Evolutionary conservation across 768 basidiomycete genomes (phyloP).

Genomic region (Daedalea quercina): DNA sequence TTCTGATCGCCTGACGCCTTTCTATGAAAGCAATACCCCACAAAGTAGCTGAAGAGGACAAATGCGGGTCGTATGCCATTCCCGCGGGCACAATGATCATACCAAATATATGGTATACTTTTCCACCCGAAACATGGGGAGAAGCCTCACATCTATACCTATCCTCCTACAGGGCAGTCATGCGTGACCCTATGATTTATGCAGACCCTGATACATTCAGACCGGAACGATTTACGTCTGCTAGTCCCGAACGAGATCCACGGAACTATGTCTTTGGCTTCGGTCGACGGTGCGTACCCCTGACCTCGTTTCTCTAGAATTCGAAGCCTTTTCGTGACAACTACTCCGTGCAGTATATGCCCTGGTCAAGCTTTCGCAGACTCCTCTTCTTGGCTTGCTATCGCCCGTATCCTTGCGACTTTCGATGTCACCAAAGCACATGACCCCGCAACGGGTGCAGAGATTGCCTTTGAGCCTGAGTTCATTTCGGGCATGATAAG

Average conservation of each 20-base stretch:
- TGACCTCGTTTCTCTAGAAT: too few species aligned
- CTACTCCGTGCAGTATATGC: conserved; percentile 5
- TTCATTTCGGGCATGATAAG: too few species aligned
- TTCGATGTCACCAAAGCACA: conserved; percentile 13
- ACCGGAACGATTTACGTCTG: too few species aligned
- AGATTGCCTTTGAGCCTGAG: neutral
- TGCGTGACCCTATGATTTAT: too few species aligned
- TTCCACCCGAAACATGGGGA: too few species aligned
- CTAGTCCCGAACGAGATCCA: neutral
- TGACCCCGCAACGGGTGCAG: conserved; percentile 8
- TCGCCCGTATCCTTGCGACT: conserved; percentile 12
- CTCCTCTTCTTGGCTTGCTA: conserved; percentile 11
- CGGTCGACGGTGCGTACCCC: too few species aligned
- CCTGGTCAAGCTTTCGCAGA: conserved; percentile 16
- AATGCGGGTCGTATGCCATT: conserved; percentile 10
- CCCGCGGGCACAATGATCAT: conserved; percentile 10
- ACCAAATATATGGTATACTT: conserved; percentile 9
- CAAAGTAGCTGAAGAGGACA: conserved; percentile 5
- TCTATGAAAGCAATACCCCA: too few species aligned
- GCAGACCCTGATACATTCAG: too few species aligned
- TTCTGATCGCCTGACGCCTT: neutral
- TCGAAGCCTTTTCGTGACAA: too few species aligned
- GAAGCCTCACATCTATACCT: too few species aligned
- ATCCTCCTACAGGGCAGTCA: too few species aligned
- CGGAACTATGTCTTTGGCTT: neutral